Conservation (phyloP, 73 alveolate species). For the Paramecium primaurelia region DNA sequence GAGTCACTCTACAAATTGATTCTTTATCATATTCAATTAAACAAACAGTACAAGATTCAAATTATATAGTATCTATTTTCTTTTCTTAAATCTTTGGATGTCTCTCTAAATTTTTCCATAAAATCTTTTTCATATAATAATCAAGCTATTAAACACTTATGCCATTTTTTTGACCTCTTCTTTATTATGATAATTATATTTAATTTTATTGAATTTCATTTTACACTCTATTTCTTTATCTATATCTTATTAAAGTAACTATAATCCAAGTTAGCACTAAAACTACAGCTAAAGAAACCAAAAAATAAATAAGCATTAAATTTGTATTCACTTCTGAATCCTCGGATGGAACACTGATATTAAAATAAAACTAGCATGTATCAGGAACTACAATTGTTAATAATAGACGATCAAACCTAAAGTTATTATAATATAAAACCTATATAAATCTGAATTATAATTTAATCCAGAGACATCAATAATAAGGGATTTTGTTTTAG, state of each 20-base stretch:
- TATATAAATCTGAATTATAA: background rate
- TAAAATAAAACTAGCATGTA: background rate
- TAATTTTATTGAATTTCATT: background rate
- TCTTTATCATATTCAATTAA: background rate
- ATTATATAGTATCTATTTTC: background rate
- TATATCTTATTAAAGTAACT: background rate
- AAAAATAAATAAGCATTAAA: slow-evolving; percentile 1
- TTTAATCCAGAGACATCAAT: background rate
- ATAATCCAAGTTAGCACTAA: background rate
- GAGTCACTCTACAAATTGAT: background rate
- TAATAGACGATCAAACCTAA: background rate
- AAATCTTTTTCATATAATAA: background rate
- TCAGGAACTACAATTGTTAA: background rate
- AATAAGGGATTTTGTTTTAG: background rate
- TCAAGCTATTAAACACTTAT: background rate
- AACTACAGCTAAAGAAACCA: background rate
- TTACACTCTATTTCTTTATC: background rate
- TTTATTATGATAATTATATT: background rate
- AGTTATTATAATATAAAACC: background rate
- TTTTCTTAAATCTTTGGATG: background rate
- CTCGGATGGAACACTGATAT: background rate
- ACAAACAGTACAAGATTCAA: slow-evolving; percentile 20
- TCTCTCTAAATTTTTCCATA: background rate
- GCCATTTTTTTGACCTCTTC: background rate
- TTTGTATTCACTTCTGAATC: background rate